These are phyloP conservation scores for Pichia deserticola DNA, from an alignment of 805 yeast genomes.

Conservation along the genomic window DNA sequence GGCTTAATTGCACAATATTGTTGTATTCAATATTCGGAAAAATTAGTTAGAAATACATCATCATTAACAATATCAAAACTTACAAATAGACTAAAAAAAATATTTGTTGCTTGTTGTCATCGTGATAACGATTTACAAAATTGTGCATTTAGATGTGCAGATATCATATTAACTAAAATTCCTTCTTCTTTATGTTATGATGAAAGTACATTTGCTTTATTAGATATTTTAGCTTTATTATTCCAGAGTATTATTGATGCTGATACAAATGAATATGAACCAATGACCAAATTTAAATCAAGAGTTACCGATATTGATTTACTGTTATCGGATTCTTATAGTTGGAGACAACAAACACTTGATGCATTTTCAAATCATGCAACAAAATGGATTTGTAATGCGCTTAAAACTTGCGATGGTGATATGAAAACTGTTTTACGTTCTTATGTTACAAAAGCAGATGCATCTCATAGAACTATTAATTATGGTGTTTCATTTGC, in stretches of 20 bases:
- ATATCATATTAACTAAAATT: constrained; percentile 50
- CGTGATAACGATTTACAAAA: constrained; percentile 67
- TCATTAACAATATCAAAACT: constrained; percentile 50
- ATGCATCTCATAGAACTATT: constrained; percentile 27
- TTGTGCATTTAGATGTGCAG: constrained; percentile 73
- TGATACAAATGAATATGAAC: constrained; percentile 77
- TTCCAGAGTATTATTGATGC: constrained; percentile 80
- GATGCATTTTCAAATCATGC: constrained; percentile 51
- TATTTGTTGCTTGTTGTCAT: constrained; percentile 70
- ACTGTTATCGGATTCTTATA: constrained; percentile 64
- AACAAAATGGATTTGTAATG: constrained; percentile 55
- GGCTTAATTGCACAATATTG: constrained; percentile 56
- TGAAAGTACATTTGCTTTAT: constrained; percentile 62
- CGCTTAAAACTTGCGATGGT: constrained; percentile 52
- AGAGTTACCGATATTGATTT: constrained; percentile 39
- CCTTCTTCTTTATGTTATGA: constrained; percentile 79
- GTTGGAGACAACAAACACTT: constrained; percentile 68
- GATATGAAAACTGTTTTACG: constrained; percentile 78
- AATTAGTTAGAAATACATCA: constrained; percentile 47
- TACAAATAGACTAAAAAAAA: constrained; percentile 61
- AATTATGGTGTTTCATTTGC: constrained; percentile 89
- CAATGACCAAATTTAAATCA: constrained; percentile 56
- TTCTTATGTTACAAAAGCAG: constrained; percentile 51
- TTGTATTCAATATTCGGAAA: constrained; percentile 46
- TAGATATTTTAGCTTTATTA: constrained; percentile 72